Evolutionary conservation across 768 basidiomycete species (phyloP).

Genomic region (Austroboletus eburneus): DNA sequence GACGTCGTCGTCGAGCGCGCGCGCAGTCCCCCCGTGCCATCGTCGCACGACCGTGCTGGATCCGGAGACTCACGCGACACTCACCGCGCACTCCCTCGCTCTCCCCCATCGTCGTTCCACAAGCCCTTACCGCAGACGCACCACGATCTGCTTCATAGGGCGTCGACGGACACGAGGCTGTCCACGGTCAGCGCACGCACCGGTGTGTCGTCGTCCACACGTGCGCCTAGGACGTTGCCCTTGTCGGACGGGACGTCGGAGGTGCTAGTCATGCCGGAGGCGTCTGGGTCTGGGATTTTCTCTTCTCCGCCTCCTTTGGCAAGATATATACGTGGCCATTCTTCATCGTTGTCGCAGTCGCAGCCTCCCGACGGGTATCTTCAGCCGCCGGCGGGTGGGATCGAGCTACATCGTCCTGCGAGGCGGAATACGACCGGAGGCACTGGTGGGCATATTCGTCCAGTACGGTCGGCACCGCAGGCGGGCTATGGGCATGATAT

Average conservation of each 20-base stretch:
- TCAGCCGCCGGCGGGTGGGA: conserved; percentile 40
- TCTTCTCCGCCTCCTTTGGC: conserved; percentile 20
- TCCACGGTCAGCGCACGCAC: conserved; percentile 28
- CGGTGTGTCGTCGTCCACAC: conserved; percentile 15
- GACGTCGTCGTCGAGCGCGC: conserved; percentile 24
- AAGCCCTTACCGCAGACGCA: conserved; percentile 14
- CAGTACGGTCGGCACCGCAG: conserved; percentile 27
- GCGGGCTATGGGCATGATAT: conserved; percentile 36
- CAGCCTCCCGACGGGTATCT: conserved; percentile 44
- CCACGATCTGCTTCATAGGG: conserved; percentile 37
- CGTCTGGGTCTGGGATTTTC: conserved; percentile 7
- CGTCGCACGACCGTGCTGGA: conserved; percentile 21
- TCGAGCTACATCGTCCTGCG: conserved; percentile 36
- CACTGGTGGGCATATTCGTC: conserved; percentile 48
- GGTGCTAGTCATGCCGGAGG: conserved; percentile 16
- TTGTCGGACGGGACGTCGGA: conserved; percentile 19
- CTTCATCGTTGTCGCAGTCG: conserved; percentile 22
- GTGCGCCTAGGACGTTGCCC: conserved; percentile 11
- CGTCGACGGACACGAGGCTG: conserved; percentile 49
- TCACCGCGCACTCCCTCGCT: conserved; percentile 13
- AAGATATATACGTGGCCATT: conserved; percentile 17
- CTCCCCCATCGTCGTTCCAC: conserved; percentile 18
- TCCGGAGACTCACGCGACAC: conserved; percentile 31
- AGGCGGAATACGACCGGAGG: conserved; percentile 75
- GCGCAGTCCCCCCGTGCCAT: conserved; percentile 2